Evolutionary conservation across 305 asterid species (phyloP).

Genomic region (Fraxinus baroniana): DNA sequence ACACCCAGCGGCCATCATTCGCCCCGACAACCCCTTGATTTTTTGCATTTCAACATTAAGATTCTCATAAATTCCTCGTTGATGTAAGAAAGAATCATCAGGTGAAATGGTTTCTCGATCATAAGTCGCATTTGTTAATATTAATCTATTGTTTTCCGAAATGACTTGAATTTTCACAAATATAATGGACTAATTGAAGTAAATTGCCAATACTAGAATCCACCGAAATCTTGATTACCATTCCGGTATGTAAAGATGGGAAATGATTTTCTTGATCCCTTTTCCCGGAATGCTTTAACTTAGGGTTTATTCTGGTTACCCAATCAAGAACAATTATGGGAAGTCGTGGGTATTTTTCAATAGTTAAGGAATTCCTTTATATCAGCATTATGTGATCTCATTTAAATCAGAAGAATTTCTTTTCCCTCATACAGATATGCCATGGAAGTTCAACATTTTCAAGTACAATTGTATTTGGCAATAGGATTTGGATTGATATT

Average conservation of each 20-base stretch:
- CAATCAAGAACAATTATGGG: neutral
- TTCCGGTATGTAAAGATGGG: neutral
- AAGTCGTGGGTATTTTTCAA: neutral
- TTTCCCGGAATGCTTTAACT: neutral
- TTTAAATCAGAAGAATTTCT: neutral
- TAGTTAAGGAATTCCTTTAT: conserved; percentile 2
- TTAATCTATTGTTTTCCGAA: neutral
- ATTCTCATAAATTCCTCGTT: neutral
- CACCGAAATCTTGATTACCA: neutral
- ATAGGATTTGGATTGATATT: neutral
- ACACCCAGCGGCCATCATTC: too few species aligned
- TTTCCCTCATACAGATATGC: neutral
- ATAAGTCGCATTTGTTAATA: neutral
- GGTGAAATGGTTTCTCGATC: neutral
- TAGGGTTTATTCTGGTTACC: neutral
- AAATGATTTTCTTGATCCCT: neutral
- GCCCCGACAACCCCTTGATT: neutral
- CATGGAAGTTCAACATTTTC: conserved; percentile 1
- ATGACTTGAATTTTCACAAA: neutral
- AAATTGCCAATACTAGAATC: neutral
- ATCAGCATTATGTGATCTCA: neutral
- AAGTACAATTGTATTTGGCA: neutral
- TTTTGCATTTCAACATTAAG: neutral
- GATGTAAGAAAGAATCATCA: neutral
- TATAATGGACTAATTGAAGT: neutral